phyloP scores from a whole-genome alignment of 2,329 filamentous ascomycete species.

The Monosporascus sp. region DNA sequence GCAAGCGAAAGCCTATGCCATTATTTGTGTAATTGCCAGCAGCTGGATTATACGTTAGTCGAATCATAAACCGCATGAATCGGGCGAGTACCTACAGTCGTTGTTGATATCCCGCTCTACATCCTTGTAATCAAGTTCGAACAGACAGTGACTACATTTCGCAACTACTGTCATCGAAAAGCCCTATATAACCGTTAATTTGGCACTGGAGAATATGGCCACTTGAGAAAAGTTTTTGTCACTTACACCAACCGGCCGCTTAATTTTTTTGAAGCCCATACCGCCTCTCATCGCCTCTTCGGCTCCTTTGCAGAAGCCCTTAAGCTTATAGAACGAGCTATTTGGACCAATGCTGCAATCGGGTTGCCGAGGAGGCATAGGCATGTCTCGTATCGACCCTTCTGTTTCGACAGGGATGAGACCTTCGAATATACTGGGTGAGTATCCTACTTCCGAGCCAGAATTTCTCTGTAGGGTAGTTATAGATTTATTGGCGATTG shows the following conservation, averaged over 20 bases:
- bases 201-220: neutral
- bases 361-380: conserved; percentile 17
- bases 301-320: conserved; percentile 53
- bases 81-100: conserved; percentile 32
- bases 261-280: conserved; percentile 45
- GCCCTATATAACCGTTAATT: conserved; percentile 25
- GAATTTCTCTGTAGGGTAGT: conserved; percentile 13
- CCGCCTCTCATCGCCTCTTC: conserved; percentile 44
- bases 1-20: conserved; percentile 45
- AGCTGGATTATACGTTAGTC: conserved; percentile 26
- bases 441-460: conserved; percentile 3
- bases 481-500: conserved; percentile 13
- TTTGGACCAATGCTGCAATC: conserved; percentile 39
- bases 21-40: conserved; percentile 42
- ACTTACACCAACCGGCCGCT: conserved; percentile 41
- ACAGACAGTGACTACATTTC: conserved; percentile 49
- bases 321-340: conserved; percentile 49
- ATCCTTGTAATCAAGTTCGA: conserved; percentile 47
- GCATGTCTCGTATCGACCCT: conserved; percentile 8
- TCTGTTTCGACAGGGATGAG: conserved; percentile 33
- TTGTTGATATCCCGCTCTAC: conserved; percentile 49
- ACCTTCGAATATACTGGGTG: conserved; percentile 24
- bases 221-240: neutral
- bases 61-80: neutral
- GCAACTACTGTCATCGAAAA: conserved; percentile 41